A percentile compares a stretch with the other conserved stretches of the same genome.
Conservation (phyloP, 148 eudicot genomes). For the Dysphania ambrosioides region DNA sequence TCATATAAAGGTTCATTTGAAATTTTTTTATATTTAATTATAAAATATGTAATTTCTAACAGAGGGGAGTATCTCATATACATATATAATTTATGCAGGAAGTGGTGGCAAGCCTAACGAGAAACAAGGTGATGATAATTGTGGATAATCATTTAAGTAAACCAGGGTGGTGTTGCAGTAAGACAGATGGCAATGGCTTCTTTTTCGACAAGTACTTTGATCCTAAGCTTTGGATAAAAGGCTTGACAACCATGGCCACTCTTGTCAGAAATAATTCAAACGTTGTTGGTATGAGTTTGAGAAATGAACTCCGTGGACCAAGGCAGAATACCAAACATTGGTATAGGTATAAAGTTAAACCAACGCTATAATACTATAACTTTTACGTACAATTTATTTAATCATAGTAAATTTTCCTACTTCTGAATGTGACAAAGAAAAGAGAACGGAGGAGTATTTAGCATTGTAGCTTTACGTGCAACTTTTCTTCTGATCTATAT, state of each 20-base stretch:
- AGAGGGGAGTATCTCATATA: too few relatives aligned
- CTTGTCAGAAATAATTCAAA: conserved; percentile 47
- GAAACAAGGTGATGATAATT: conserved; percentile 72
- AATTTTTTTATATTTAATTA: too few relatives aligned
- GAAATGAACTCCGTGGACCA: conserved; percentile 92
- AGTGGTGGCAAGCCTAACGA: conserved; percentile 58
- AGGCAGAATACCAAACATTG: conserved; percentile 60
- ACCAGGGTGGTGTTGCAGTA: conserved; percentile 90
- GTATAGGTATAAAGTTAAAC: conserved; percentile 51
- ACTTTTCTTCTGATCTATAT: too few relatives aligned
- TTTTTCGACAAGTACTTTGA: conserved; percentile 69
- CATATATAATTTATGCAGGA: conserved; percentile 35
- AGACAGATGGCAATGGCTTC: conserved; percentile 75
- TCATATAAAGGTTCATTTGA: too few relatives aligned
- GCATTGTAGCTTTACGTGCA: too few relatives aligned
- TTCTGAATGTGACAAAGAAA: too few relatives aligned
- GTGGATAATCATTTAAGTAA: conserved; percentile 79
- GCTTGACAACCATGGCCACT: conserved; percentile 65
- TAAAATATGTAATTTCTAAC: too few relatives aligned
- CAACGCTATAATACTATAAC: neutral
- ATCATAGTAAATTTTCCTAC: too few relatives aligned
- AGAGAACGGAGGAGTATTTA: too few relatives aligned
- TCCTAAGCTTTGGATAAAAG: conserved; percentile 65
- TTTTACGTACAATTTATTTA: too few relatives aligned
- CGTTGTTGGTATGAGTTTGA: conserved; percentile 86